phyloP scores from a whole-genome alignment of 306 rosid genomes.

The Inga laurina region DNA sequence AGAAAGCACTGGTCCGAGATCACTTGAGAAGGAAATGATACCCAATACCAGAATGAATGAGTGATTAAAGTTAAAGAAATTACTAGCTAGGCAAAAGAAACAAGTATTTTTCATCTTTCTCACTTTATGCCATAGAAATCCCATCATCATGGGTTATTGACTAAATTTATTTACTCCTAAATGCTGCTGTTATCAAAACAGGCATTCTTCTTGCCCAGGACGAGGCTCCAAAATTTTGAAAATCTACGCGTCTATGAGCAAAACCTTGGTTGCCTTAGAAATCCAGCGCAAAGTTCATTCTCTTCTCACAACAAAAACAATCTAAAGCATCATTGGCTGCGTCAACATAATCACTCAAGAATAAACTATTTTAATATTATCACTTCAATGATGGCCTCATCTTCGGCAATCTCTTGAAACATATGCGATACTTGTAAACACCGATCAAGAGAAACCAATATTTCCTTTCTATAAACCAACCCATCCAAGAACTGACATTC shows the following conservation, averaged over 20 bases:
- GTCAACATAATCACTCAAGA: neutral
- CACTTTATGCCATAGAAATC: slow-evolving; percentile 12
- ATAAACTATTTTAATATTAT: neutral
- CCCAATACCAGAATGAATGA: too few relatives aligned
- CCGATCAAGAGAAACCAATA: neutral
- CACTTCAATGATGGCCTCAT: neutral
- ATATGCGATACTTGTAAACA: neutral
- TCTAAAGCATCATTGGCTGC: neutral
- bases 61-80: too few relatives aligned
- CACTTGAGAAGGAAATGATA: too few relatives aligned
- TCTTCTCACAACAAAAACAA: neutral
- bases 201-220: neutral
- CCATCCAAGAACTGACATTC: neutral
- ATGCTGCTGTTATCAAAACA: neutral
- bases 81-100: too few relatives aligned
- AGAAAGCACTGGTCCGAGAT: too few relatives aligned
- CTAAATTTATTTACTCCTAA: neutral
- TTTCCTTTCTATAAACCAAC: slow-evolving; percentile 5
- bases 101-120: too few relatives aligned
- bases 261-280: neutral
- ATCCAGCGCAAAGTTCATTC: slow-evolving; percentile 6
- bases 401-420: neutral
- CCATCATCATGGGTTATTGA: neutral
- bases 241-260: neutral
- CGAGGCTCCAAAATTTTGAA: slow-evolving; percentile 7